Evolutionary conservation across 805 yeast genomes (phyloP).

Genomic region (Pichia rugopelliculosa): DNA sequence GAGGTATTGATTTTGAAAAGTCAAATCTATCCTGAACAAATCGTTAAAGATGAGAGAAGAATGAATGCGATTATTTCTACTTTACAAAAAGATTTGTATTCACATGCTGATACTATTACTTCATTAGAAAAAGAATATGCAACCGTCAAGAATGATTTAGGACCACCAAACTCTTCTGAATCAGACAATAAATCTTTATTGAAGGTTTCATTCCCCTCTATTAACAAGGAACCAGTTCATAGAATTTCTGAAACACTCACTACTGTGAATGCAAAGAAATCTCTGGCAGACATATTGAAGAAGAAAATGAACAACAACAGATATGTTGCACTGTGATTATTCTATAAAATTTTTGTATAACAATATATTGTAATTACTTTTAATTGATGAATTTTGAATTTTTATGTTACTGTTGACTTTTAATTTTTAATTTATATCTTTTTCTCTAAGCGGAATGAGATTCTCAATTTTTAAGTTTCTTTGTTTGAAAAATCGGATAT

Average conservation of each 20-base stretch:
- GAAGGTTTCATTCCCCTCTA: neutral
- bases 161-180: neutral
- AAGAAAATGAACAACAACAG: constrained; percentile 4
- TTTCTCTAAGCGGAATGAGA: no score
- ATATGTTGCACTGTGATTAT: constrained; percentile 1
- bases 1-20: constrained; percentile 24
- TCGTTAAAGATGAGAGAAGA: constrained; percentile 22
- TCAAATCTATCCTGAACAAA: constrained; percentile 23
- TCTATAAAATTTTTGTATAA: neutral
- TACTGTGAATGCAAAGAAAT: neutral
- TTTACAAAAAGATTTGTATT: constrained; percentile 16
- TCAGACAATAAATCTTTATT: neutral
- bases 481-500: neutral
- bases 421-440: no score
- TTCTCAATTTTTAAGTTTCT: no score
- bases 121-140: neutral
- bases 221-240: neutral
- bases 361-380: no score
- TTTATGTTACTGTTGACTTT: no score
- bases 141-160: neutral
- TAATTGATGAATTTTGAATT: no score
- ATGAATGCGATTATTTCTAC: constrained; percentile 24
- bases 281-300: constrained; percentile 1
- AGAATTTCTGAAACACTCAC: neutral
- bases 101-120: constrained; percentile 4